A percentile compares a stretch with the other conserved stretches of the same genome.
Evolutionary conservation across 2,329 filamentous ascomycete genomes (phyloP).

Genomic region (Nigrograna mackinnonii): DNA sequence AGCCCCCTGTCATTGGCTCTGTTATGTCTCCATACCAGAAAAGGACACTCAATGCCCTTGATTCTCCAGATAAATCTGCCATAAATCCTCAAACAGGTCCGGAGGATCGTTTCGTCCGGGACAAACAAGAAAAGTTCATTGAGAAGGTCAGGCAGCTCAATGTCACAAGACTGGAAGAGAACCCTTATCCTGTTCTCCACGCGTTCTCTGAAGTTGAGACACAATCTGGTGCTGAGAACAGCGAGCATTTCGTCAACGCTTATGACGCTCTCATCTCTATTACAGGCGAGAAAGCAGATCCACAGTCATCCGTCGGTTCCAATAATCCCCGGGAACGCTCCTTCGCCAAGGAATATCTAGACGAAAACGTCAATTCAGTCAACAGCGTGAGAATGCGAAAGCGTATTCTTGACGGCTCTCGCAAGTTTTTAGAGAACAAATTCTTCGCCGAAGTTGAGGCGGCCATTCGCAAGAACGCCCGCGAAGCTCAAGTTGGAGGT

Average conservation of each 20-base stretch:
- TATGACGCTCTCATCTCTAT: slow-evolving; percentile 82
- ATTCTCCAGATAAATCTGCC: slow-evolving; percentile 63
- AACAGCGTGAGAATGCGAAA: slow-evolving; percentile 72
- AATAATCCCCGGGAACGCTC: slow-evolving; percentile 73
- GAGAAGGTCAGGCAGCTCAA: slow-evolving; percentile 82
- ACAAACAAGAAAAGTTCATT: slow-evolving; percentile 82
- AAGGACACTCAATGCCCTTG: slow-evolving; percentile 60
- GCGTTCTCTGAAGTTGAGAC: slow-evolving; percentile 76
- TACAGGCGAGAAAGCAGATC: slow-evolving; percentile 69
- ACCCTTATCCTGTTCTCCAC: slow-evolving; percentile 72
- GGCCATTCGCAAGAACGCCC: slow-evolving; percentile 79
- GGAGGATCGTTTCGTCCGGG: slow-evolving; percentile 76
- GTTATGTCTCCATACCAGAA: slow-evolving; percentile 57
- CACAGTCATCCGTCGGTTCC: slow-evolving; percentile 59
- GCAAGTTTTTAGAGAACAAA: slow-evolving; percentile 76
- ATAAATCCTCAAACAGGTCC: slow-evolving; percentile 53
- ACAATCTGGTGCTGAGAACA: slow-evolving; percentile 71
- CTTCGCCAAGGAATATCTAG: slow-evolving; percentile 76
- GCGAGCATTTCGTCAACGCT: slow-evolving; percentile 76
- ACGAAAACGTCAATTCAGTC: slow-evolving; percentile 69
- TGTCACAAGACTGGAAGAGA: slow-evolving; percentile 66
- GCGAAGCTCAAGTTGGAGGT: slow-evolving; percentile 87
- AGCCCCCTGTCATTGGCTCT: slow-evolving; percentile 86
- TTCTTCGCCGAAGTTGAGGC: slow-evolving; percentile 80
- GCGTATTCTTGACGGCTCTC: slow-evolving; percentile 78